Evolutionary conservation across 2,329 filamentous ascomycete species (phyloP).

Genomic region (Daldinia eschscholtzii): DNA sequence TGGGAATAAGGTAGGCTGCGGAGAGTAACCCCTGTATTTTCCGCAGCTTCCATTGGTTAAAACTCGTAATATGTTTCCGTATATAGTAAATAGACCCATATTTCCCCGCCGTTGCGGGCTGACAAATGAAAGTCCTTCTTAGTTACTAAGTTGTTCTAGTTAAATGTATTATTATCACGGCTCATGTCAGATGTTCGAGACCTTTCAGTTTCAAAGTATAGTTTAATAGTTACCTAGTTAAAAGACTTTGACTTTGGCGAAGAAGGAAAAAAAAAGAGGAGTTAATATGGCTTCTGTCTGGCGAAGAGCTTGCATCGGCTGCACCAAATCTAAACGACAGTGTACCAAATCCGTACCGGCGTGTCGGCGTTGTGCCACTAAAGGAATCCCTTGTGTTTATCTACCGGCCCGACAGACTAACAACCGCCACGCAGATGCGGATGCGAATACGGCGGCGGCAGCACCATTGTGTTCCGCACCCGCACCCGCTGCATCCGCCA

Average conservation of each 20-base stretch:
- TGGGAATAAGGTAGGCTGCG: background rate
- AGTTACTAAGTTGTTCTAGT: background rate
- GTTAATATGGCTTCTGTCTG: slow-evolving; percentile 35
- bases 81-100: slow-evolving; percentile 28
- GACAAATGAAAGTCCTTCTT: slow-evolving; percentile 25
- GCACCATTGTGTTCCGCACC: slow-evolving; percentile 11
- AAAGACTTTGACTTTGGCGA: too few species aligned
- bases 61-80: background rate
- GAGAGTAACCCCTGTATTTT: slow-evolving; percentile 16
- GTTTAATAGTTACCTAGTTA: too few species aligned
- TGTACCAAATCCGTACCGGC: slow-evolving; percentile 54
- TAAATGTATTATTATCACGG: background rate
- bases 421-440: slow-evolving; percentile 9
- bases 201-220: background rate
- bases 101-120: slow-evolving; percentile 39
- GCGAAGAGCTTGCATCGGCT: slow-evolving; percentile 54
- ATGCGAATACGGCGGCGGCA: slow-evolving; percentile 11
- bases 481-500: slow-evolving; percentile 2
- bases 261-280: background rate
- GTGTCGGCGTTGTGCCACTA: slow-evolving; percentile 52
- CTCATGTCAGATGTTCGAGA: background rate
- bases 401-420: slow-evolving; percentile 36
- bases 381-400: slow-evolving; percentile 44
- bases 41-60: slow-evolving; percentile 35
- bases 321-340: slow-evolving; percentile 55